Percentiles rank a stretch among this genome's conserved stretches.
Evolutionary conservation across 2,329 filamentous ascomycete species (phyloP).

Genomic region (Dactylonectria macrodidyma): DNA sequence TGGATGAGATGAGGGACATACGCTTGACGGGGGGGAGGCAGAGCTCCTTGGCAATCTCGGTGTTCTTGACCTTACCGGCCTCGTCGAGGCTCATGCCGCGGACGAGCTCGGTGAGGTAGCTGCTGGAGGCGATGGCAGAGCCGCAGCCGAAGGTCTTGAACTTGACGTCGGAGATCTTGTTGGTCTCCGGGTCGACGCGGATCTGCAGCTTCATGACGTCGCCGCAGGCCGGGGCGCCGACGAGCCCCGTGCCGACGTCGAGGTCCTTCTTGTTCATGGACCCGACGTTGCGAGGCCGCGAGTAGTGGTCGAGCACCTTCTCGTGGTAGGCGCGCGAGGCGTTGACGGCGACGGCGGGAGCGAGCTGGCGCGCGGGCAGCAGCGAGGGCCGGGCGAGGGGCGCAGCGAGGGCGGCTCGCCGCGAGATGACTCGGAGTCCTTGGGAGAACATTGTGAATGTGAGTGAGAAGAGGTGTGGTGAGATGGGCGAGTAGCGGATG

Average conservation of each 20-base stretch:
- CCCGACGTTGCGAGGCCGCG: slow-evolving; percentile 68
- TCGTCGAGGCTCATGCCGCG: slow-evolving; percentile 96
- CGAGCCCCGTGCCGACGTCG: slow-evolving; percentile 92
- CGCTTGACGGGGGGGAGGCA: slow-evolving; percentile 90
- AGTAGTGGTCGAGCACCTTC: slow-evolving; percentile 68
- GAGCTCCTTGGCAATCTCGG: slow-evolving; percentile 97
- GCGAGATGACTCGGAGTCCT: slow-evolving; percentile 60
- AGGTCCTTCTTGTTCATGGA: slow-evolving; percentile 79
- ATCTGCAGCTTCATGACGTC: slow-evolving; percentile 90
- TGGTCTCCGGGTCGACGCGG: slow-evolving; percentile 88
- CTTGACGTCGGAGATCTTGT: slow-evolving; percentile 93
- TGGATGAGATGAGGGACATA: slow-evolving; percentile 61
- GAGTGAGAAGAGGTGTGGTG: slow-evolving; percentile 20
- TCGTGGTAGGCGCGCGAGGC: slow-evolving; percentile 66
- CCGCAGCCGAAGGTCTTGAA: slow-evolving; percentile 99
- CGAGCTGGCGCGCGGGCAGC: slow-evolving; percentile 58
- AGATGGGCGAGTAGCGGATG: slow-evolving; percentile 17
- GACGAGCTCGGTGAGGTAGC: slow-evolving; percentile 95
- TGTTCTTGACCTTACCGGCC: slow-evolving; percentile 93
- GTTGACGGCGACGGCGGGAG: slow-evolving; percentile 57
- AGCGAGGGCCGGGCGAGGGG: slow-evolving; percentile 56
- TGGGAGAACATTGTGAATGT: slow-evolving; percentile 62
- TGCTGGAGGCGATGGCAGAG: slow-evolving; percentile 93
- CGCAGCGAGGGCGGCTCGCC: slow-evolving; percentile 60
- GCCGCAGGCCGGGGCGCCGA: slow-evolving; percentile 89